Percentiles rank a stretch among this genome's conserved stretches.
phyloP scores from a whole-genome alignment of 208 protist species.

The Novymonas esmeraldas region DNA sequence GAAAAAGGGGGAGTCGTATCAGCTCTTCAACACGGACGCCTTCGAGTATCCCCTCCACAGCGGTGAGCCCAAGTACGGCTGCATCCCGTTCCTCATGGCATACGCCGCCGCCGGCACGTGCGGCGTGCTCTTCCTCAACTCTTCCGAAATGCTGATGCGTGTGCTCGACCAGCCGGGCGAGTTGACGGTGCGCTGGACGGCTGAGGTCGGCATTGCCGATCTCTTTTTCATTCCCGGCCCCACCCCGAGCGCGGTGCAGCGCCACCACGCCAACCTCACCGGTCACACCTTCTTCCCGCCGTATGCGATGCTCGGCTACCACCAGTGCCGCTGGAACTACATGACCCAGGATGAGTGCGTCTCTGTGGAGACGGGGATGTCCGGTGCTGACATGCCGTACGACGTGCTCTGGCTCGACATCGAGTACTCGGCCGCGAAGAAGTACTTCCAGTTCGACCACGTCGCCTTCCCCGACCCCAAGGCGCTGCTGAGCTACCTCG shows the following conservation, averaged over 20 bases:
- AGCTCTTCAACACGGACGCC: slow-evolving; percentile 98
- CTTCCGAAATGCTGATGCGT: slow-evolving; percentile 76
- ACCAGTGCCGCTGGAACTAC: slow-evolving; percentile 99
- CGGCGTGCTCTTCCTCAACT: slow-evolving; percentile 96
- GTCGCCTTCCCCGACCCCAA: slow-evolving; percentile 95
- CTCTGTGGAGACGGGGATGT: slow-evolving; percentile 91
- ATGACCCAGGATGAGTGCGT: slow-evolving; percentile 93
- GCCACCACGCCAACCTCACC: slow-evolving; percentile 94
- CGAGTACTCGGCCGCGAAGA: slow-evolving; percentile 98
- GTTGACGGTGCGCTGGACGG: slow-evolving; percentile 85
- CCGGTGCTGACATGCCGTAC: slow-evolving; percentile 96
- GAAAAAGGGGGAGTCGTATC: slow-evolving; percentile 78
- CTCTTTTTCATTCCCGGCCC: slow-evolving; percentile 96
- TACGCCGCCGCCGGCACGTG: slow-evolving; percentile 65
- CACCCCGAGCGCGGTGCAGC: slow-evolving; percentile 84
- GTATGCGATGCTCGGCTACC: slow-evolving; percentile 96
- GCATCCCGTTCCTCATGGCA: slow-evolving; percentile 96
- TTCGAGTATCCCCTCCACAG: slow-evolving; percentile 97
- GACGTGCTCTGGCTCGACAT: slow-evolving; percentile 99
- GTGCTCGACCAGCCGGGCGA: slow-evolving; percentile 41
- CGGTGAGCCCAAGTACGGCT: slow-evolving; percentile 95
- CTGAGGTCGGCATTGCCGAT: slow-evolving; percentile 95
- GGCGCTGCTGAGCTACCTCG: slow-evolving; percentile 88
- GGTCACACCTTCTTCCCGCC: slow-evolving; percentile 94
- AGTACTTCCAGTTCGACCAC: slow-evolving; percentile 98